Percentiles rank a stretch among this genome's conserved stretches.
These are phyloP conservation scores for Penicillium sp. DNA, from an alignment of 2,329 filamentous ascomycete genomes.

Conservation along the genomic window DNA sequence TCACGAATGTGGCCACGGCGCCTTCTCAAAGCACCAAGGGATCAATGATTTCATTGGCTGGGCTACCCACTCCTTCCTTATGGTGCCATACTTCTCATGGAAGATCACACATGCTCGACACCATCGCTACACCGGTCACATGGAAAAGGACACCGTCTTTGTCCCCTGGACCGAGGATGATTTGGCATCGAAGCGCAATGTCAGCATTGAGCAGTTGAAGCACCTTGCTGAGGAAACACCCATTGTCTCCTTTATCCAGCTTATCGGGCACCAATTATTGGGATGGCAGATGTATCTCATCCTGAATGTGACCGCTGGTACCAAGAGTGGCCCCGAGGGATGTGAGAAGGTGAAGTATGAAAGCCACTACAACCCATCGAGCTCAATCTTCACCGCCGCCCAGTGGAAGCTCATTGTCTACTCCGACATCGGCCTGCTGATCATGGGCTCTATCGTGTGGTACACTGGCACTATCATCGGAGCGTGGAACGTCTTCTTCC, in stretches of 20 bases:
- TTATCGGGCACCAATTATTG: constrained; percentile 55
- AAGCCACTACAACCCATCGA: constrained; percentile 55
- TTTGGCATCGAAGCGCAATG: constrained; percentile 32
- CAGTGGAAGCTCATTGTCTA: constrained; percentile 51
- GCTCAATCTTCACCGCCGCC: constrained; percentile 51
- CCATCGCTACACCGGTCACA: constrained; percentile 60
- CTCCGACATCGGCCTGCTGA: constrained; percentile 52
- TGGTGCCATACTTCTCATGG: constrained; percentile 66
- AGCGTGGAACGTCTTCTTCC: constrained; percentile 47
- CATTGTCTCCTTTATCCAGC: constrained; percentile 45
- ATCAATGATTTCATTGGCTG: constrained; percentile 58
- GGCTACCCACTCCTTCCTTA: constrained; percentile 55
- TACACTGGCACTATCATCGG: constrained; percentile 48
- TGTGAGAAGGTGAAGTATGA: constrained; percentile 16
- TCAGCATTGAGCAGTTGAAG: constrained; percentile 46
- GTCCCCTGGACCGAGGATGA: constrained; percentile 45
- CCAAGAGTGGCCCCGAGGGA: constrained; percentile 37
- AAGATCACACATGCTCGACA: constrained; percentile 62
- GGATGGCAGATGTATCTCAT: constrained; percentile 59
- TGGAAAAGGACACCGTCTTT: constrained; percentile 59
- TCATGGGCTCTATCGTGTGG: constrained; percentile 47
- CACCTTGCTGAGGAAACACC: constrained; percentile 52
- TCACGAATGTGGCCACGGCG: constrained; percentile 63
- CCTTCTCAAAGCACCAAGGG: constrained; percentile 50
- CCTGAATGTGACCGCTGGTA: constrained; percentile 49